Conservation (phyloP, 345 rosid species). For the sweet orange (Citrus sinensis) region DVS_A1.0 CM039167.1:4179001-4179500, state of each 20-base stretch:
- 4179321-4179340: conserved; percentile 8
- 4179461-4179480: conserved; percentile 53
- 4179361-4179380: not conserved
- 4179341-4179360: not conserved
- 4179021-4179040: conserved; percentile 1
- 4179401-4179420: conserved; percentile 20
- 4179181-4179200: not conserved
- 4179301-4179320: conserved; percentile 15
- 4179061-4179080: conserved; percentile 9
- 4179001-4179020: not conserved
- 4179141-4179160: not conserved
- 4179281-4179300: conserved; percentile 10
- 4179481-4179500: conserved; percentile 44
- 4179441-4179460: conserved; percentile 31
- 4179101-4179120: conserved; percentile 15
- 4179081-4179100: conserved; percentile 6
- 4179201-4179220: conserved; percentile 24
- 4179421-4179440: conserved; percentile 29
- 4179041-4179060: conserved; percentile 4
- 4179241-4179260: not conserved
- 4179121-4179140: not conserved
- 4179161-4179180: not conserved
- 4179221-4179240: conserved; percentile 2
- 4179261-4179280: conserved; percentile 16
- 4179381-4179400: not conserved